phyloP scores from a whole-genome alignment of 2,329 filamentous ascomycete species.

The Fusarium armeniacum region DNA sequence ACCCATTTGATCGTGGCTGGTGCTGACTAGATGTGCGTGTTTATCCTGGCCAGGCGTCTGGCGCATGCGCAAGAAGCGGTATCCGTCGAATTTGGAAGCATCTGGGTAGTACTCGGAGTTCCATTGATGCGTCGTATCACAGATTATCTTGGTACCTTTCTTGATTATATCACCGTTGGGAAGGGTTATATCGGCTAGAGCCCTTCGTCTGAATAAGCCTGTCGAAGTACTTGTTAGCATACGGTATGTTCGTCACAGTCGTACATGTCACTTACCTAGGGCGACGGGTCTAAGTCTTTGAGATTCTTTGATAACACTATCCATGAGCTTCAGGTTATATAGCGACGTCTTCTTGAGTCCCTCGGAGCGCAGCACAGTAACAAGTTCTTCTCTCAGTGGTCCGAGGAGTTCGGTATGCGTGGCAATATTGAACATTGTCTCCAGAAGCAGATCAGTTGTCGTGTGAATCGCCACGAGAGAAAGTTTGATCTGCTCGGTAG shows the following conservation, averaged over 20 bases:
- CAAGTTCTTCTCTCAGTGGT: conserved; percentile 59
- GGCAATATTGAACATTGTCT: conserved; percentile 54
- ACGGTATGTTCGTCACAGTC: fast-evolving
- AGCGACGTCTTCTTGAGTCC: conserved; percentile 62
- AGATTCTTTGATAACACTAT: conserved; percentile 66
- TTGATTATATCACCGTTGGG: conserved; percentile 24
- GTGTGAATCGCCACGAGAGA: conserved; percentile 69
- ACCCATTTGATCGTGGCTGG: conserved; percentile 61
- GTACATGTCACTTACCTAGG: conserved; percentile 38
- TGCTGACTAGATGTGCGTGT: conserved; percentile 62
- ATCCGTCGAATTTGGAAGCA: conserved; percentile 58
- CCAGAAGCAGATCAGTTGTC: conserved; percentile 55
- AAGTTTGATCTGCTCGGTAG: conserved; percentile 39
- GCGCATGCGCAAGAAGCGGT: conserved; percentile 60
- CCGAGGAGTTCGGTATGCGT: conserved; percentile 56
- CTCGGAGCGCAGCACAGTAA: conserved; percentile 12
- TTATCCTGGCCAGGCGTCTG: conserved; percentile 53
- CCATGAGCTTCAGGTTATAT: conserved; percentile 60
- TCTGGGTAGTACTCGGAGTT: not conserved
- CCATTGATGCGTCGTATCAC: not conserved
- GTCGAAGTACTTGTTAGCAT: not conserved
- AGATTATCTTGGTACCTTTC: conserved; percentile 21
- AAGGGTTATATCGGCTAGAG: conserved; percentile 4
- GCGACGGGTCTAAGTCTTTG: conserved; percentile 62
- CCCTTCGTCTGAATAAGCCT: not conserved